Percentiles rank a stretch among this genome's conserved stretches.
Evolutionary conservation across 176 grass and related monocot genomes (phyloP).

Genomic region (Lolium rigidum): DNA sequence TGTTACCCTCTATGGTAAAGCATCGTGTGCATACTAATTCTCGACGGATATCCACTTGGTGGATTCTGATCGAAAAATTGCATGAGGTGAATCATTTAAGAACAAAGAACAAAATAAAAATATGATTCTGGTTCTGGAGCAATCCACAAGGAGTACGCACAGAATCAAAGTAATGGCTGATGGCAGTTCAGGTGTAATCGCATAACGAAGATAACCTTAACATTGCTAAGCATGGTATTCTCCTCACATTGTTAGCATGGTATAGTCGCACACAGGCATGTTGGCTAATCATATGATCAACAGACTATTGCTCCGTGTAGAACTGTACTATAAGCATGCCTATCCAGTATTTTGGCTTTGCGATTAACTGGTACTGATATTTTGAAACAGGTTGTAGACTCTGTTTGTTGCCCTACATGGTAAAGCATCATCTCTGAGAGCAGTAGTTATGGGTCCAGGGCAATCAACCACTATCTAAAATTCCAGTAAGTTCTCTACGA

Average conservation of each 20-base stretch:
- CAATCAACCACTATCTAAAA: neutral
- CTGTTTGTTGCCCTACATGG: neutral
- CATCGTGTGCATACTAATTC: neutral
- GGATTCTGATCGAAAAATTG: neutral
- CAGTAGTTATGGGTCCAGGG: neutral
- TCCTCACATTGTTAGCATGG: slow-evolving; percentile 4
- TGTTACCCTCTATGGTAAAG: neutral
- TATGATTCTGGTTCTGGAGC: neutral
- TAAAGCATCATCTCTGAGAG: slow-evolving; percentile 1
- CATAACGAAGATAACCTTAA: neutral
- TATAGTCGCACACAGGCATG: neutral
- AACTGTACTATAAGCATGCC: neutral
- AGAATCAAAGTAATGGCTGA: neutral
- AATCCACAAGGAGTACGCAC: slow-evolving; percentile 4
- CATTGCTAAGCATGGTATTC: neutral
- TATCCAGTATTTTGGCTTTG: neutral
- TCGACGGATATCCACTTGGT: neutral
- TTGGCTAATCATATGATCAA: neutral
- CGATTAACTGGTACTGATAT: neutral
- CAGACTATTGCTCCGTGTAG: neutral
- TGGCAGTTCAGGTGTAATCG: neutral
- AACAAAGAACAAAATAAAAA: neutral
- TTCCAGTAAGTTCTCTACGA: neutral
- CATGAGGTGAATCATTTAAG: neutral
- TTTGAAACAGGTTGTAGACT: neutral